Percentiles rank a stretch among this genome's conserved stretches.
These are phyloP conservation scores for Babesia ovis DNA, from an alignment of 169 alveolate species.

Conservation along the genomic window DNA sequence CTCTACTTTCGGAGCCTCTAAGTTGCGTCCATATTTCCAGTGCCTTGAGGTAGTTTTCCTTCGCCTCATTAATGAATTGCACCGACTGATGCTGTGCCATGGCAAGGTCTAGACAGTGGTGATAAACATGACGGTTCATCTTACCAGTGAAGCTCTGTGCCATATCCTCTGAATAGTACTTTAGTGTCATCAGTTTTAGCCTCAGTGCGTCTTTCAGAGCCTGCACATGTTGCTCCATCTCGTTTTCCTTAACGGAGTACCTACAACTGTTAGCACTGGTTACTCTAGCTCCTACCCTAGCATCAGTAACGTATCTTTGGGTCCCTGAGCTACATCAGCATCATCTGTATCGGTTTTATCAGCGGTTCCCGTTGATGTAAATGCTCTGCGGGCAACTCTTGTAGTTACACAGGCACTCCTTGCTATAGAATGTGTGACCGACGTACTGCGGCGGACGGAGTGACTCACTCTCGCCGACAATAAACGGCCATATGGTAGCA, in stretches of 20 bases:
- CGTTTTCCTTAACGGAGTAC: conserved; percentile 46
- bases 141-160: conserved; percentile 57
- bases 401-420: too few relatives aligned
- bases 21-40: conserved; percentile 41
- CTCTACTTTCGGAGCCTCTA: conserved; percentile 47
- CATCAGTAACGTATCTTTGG: conserved; percentile 58
- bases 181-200: conserved; percentile 54
- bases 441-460: too few relatives aligned
- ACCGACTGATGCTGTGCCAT: conserved; percentile 67
- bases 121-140: background rate
- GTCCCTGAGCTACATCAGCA: conserved; percentile 35
- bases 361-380: background rate
- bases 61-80: conserved; percentile 50
- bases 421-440: too few relatives aligned
- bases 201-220: conserved; percentile 55
- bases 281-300: conserved; percentile 20
- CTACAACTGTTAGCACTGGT: background rate
- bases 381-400: background rate
- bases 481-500: too few relatives aligned
- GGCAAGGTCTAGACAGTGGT: conserved; percentile 36
- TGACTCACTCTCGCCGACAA: too few relatives aligned
- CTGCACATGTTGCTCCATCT: conserved; percentile 34
- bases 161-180: conserved; percentile 51
- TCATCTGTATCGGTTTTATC: conserved; percentile 28
- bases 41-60: conserved; percentile 54